These are phyloP conservation scores for Blastobotrys robertii DNA, from an alignment of 805 yeast genomes.

Conservation along the genomic window DNA sequence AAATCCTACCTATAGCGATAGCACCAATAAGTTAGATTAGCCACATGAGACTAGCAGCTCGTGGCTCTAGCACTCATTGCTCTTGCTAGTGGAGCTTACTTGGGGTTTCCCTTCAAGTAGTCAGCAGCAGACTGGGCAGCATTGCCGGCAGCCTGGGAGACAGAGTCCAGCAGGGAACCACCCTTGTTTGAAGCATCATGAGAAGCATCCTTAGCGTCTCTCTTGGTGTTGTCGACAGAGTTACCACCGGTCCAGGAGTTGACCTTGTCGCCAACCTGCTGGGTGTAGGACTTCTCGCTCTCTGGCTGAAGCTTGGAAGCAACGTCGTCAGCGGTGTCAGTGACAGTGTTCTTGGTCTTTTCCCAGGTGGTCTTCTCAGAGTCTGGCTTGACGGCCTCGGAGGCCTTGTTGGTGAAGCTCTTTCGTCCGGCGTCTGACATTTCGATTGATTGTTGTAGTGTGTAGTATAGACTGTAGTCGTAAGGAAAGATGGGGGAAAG, in stretches of 20 bases:
- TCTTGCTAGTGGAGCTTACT: no score
- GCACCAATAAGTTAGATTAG: no score
- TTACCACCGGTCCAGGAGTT: conserved; percentile 47
- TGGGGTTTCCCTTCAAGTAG: conserved; percentile 22
- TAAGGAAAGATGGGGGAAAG: not conserved
- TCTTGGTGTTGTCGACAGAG: conserved; percentile 41
- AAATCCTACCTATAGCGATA: no score
- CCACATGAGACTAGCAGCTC: no score
- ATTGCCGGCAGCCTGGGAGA: conserved; percentile 17
- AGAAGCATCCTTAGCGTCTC: conserved; percentile 25
- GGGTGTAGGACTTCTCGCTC: conserved; percentile 56
- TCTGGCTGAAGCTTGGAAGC: conserved; percentile 56
- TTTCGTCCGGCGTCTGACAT: conserved; percentile 52
- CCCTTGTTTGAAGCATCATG: conserved; percentile 20
- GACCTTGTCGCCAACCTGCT: conserved; percentile 56
- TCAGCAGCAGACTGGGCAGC: conserved; percentile 26
- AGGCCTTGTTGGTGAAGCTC: conserved; percentile 54
- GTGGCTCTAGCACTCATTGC: no score
- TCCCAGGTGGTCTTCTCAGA: conserved; percentile 53
- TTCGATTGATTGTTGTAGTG: conserved; percentile 2
- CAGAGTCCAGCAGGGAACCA: conserved; percentile 11
- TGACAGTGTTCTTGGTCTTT: conserved; percentile 60
- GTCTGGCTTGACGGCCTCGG: conserved; percentile 64
- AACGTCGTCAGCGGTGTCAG: conserved; percentile 56
- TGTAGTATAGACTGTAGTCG: no score